Conservation (phyloP, 2,329 filamentous ascomycete genomes). For the Ophioceras dolichostomum region DNA sequence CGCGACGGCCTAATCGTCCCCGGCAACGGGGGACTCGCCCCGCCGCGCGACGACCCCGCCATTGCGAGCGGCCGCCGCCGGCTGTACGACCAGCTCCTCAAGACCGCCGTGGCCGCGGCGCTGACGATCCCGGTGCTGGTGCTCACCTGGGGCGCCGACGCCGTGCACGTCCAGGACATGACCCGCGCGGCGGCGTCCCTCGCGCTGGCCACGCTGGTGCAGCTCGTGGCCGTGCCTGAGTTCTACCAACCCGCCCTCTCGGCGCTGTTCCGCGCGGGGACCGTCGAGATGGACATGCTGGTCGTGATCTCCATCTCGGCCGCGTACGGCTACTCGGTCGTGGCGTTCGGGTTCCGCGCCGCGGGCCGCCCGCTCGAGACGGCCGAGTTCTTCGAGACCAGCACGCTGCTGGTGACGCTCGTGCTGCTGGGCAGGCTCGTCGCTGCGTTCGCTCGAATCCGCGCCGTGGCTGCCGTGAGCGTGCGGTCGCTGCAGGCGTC, state of each 20-base stretch:
- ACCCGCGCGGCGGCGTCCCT: slow-evolving; percentile 1
- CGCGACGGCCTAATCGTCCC: neutral
- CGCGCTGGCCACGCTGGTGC: slow-evolving; percentile 41
- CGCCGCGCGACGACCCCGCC: slow-evolving; percentile 18
- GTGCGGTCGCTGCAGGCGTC: slow-evolving; percentile 43
- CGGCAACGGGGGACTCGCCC: slow-evolving; percentile 10
- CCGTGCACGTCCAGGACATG: neutral
- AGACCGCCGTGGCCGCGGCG: slow-evolving; percentile 13
- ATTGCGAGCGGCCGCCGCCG: slow-evolving; percentile 16
- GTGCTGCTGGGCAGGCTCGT: slow-evolving; percentile 44
- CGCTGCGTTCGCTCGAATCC: slow-evolving; percentile 37
- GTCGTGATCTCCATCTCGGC: slow-evolving; percentile 53
- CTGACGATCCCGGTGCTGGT: slow-evolving; percentile 1
- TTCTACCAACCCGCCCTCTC: slow-evolving; percentile 57
- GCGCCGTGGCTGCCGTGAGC: slow-evolving; percentile 41
- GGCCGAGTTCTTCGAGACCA: slow-evolving; percentile 46
- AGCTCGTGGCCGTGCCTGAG: slow-evolving; percentile 44
- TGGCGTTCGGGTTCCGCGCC: slow-evolving; percentile 35
- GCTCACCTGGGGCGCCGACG: slow-evolving; percentile 2
- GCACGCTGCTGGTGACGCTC: slow-evolving; percentile 43
- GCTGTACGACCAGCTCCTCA: slow-evolving; percentile 18
- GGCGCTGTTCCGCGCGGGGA: slow-evolving; percentile 39
- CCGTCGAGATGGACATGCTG: slow-evolving; percentile 57
- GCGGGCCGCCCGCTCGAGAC: slow-evolving; percentile 27
- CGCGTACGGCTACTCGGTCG: slow-evolving; percentile 50